Evolutionary conservation across 106 monocot species (phyloP).

Genomic region (Acorus calamus): DNA sequence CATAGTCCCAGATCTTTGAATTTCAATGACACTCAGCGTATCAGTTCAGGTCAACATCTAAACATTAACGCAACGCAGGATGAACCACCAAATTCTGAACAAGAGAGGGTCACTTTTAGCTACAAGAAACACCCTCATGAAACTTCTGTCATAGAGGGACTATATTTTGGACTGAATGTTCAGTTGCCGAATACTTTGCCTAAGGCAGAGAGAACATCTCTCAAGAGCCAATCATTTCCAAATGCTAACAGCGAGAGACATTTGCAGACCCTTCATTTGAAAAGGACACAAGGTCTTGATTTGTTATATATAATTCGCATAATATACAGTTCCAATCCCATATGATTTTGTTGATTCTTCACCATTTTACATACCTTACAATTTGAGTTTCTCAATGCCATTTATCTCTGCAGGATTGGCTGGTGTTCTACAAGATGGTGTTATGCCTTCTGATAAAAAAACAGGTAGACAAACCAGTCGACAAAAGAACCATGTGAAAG

Average conservation of each 20-base stretch:
- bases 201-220: too few relatives aligned
- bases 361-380: too few relatives aligned
- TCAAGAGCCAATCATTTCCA: too few relatives aligned
- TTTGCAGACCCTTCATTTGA: too few relatives aligned
- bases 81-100: constrained; percentile 9
- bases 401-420: constrained; percentile 10
- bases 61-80: constrained; percentile 4
- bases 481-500: constrained; percentile 4
- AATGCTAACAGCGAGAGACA: too few relatives aligned
- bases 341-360: too few relatives aligned
- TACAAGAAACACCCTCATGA: constrained; percentile 7
- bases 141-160: constrained; percentile 2
- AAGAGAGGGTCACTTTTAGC: constrained; percentile 4
- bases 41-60: constrained; percentile 2
- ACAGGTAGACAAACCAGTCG: constrained; percentile 12
- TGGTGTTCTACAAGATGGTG: constrained; percentile 19
- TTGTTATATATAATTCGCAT: too few relatives aligned
- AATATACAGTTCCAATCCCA: too few relatives aligned
- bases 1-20: constrained; percentile 16
- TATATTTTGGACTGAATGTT: constrained; percentile 6
- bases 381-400: background rate
- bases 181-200: constrained; percentile 4
- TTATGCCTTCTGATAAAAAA: constrained; percentile 9
- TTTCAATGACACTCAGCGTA: constrained; percentile 2
- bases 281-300: too few relatives aligned